Evolutionary conservation across 192 early-diverging fungal species (phyloP).

Genomic region (Coemansia sp.): DNA sequence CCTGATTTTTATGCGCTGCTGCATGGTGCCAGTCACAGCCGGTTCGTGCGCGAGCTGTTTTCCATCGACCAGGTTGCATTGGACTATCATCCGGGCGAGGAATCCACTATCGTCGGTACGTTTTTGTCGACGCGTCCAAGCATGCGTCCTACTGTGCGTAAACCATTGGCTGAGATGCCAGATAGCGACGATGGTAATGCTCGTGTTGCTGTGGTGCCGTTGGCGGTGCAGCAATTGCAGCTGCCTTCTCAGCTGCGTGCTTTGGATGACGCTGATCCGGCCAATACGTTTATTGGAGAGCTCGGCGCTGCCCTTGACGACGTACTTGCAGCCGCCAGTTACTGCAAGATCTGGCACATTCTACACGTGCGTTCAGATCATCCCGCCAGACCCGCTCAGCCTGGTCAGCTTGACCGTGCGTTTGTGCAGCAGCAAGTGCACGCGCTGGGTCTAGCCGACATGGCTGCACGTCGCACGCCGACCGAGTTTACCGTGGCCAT

Average conservation of each 20-base stretch:
- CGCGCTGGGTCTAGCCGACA: constrained; percentile 69
- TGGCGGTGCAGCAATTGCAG: constrained; percentile 1
- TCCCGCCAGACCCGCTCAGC: constrained; percentile 25
- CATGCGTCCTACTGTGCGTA: constrained; percentile 60
- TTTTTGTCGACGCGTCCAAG: constrained; percentile 74
- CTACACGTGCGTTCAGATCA: constrained; percentile 79
- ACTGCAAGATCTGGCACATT: constrained; percentile 81
- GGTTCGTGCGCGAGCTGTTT: constrained; percentile 76
- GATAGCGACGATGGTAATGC: background rate
- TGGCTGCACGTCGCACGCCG: constrained; percentile 65
- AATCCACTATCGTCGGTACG: constrained; percentile 72
- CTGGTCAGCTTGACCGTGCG: constrained; percentile 49
- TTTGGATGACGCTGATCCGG: constrained; percentile 35
- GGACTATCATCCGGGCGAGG: constrained; percentile 73
- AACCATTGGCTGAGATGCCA: background rate
- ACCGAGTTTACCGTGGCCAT: constrained; percentile 73
- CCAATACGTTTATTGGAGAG: constrained; percentile 57
- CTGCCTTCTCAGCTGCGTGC: constrained; percentile 18
- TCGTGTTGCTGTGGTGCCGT: background rate
- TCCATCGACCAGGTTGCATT: constrained; percentile 69
- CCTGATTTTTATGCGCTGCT: constrained; percentile 87
- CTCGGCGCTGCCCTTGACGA: constrained; percentile 74
- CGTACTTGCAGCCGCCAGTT: constrained; percentile 72
- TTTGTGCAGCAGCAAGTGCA: constrained; percentile 71
- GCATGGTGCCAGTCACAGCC: constrained; percentile 68